Conservation (phyloP, 2,329 filamentous ascomycete species). For the Ophiostoma novo-ulmi region DNA sequence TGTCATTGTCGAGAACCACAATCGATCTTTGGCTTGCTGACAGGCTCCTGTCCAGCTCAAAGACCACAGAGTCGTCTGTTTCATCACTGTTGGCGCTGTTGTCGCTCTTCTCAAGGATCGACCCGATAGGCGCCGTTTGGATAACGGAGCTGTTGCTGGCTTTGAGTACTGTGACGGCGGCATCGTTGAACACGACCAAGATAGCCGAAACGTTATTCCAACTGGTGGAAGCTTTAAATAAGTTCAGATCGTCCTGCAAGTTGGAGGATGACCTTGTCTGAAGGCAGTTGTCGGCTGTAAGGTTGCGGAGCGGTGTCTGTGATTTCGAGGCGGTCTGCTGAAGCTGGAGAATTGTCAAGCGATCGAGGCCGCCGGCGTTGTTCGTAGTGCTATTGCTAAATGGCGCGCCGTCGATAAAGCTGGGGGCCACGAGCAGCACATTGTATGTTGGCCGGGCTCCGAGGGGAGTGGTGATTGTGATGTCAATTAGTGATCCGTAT, state of each 20-base stretch:
- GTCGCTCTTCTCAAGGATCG: neutral
- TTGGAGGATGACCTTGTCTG: neutral
- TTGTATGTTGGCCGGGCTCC: constrained; percentile 28
- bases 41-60: neutral
- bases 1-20: neutral
- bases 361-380: constrained; percentile 36
- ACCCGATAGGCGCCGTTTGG: neutral
- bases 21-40: neutral
- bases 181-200: constrained; percentile 17
- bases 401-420: constrained; percentile 36
- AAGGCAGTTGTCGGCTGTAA: neutral
- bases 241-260: neutral
- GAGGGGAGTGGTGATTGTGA: neutral
- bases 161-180: constrained; percentile 16
- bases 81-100: neutral
- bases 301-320: neutral
- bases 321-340: constrained; percentile 33
- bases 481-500: constrained; percentile 29
- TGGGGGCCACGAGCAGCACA: constrained; percentile 36
- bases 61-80: neutral
- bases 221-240: neutral
- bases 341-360: constrained; percentile 36
- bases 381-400: constrained; percentile 36
- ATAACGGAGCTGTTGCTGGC: neutral
- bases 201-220: constrained; percentile 14